A percentile compares a stretch with the other conserved stretches of the same genome.
Evolutionary conservation across 73 alveolate species (phyloP).

Genomic region (Breviolum minutum): DNA sequence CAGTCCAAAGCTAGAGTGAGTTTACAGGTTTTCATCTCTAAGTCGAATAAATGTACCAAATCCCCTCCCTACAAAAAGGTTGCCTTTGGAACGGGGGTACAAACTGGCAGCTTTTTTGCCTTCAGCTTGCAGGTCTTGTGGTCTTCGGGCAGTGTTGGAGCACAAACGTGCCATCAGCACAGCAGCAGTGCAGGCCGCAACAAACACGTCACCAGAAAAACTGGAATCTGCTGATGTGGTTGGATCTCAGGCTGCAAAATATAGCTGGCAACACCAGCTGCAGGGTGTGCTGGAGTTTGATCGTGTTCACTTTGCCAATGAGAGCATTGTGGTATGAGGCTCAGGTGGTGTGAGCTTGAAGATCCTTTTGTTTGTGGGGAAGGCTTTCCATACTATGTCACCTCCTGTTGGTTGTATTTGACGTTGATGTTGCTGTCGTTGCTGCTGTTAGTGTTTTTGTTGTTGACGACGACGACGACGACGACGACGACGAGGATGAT

Average conservation of each 20-base stretch:
- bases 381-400: no score
- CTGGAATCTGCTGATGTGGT: neutral
- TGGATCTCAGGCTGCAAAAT: neutral
- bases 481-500: no score
- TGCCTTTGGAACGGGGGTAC: no score
- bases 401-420: no score
- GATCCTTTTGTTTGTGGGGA: no score
- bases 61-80: no score
- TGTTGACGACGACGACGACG: no score
- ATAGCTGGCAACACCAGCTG: conserved; percentile 60
- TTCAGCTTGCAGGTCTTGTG: conserved; percentile 9
- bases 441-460: no score
- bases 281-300: conserved; percentile 42
- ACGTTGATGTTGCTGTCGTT: no score
- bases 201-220: neutral
- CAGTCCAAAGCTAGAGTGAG: neutral
- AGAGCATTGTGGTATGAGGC: neutral
- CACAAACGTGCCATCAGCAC: conserved; percentile 32
- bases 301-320: neutral
- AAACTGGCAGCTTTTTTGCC: neutral
- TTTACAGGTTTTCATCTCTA: no score
- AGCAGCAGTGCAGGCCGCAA: conserved; percentile 2
- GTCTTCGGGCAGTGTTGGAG: conserved; percentile 35
- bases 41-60: no score
- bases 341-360: neutral